phyloP scores from a whole-genome alignment of 2,329 filamentous ascomycete species.

The Colletotrichum gloeosporioides region DNA sequence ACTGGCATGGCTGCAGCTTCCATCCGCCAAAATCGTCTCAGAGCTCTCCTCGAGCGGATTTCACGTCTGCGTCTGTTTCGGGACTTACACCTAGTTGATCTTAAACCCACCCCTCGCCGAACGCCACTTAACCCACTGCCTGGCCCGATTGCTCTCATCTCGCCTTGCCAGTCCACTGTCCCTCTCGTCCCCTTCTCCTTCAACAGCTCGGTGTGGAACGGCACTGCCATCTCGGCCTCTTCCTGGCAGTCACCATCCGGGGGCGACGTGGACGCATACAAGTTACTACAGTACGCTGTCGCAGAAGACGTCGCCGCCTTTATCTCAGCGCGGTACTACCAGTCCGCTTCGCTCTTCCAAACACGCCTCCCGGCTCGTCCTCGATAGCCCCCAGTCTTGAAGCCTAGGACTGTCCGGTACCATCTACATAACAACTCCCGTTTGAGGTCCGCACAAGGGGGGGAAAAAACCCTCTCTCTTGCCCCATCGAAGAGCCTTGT shows the following conservation, averaged over 20 bases:
- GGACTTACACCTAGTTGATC: neutral
- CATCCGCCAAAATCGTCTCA: neutral
- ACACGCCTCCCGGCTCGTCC: neutral
- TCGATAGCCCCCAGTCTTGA: neutral
- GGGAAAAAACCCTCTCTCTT: neutral
- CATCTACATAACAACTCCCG: neutral
- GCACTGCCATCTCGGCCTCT: constrained; percentile 1
- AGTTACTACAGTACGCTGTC: neutral
- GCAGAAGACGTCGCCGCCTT: neutral
- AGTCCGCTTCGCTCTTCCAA: neutral
- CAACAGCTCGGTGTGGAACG: neutral
- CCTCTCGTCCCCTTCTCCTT: neutral
- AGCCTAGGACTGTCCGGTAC: neutral
- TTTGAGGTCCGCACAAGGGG: neutral
- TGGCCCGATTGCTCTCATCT: neutral
- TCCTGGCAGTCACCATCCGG: neutral
- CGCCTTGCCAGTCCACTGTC: neutral
- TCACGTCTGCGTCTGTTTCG: neutral
- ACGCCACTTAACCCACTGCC: constrained; percentile 19
- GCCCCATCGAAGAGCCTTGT: neutral
- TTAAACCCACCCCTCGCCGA: constrained; percentile 4
- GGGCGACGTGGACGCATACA: neutral
- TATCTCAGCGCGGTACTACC: neutral
- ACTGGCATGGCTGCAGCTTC: neutral
- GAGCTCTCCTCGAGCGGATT: neutral